Evolutionary conservation across 78 protist genomes (phyloP).

Genomic region (Cavenderia fasciculata): DNA sequence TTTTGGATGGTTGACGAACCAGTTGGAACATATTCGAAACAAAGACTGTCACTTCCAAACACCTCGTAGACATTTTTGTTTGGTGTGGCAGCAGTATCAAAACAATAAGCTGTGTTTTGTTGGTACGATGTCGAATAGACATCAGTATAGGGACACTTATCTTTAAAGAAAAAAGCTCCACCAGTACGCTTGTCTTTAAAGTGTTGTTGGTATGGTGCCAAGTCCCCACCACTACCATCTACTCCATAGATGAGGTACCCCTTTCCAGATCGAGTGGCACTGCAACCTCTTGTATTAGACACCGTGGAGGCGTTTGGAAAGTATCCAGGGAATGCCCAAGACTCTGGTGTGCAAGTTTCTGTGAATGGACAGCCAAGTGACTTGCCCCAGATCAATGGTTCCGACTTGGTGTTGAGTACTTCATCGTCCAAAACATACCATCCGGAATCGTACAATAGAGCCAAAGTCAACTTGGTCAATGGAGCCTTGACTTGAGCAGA

Average conservation of each 20-base stretch:
- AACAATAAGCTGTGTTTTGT: no score
- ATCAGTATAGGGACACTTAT: no score
- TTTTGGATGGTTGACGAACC: not conserved
- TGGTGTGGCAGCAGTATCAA: not conserved
- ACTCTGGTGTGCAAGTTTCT: not conserved
- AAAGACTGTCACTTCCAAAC: not conserved
- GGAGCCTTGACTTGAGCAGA: not conserved
- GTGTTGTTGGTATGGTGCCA: constrained; percentile 7
- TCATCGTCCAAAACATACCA: constrained; percentile 4
- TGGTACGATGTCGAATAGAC: not conserved
- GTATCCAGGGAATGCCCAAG: constrained; percentile 30
- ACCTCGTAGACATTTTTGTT: not conserved
- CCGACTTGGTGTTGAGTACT: not conserved
- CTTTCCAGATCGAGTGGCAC: constrained; percentile 33
- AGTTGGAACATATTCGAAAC: not conserved
- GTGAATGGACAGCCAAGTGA: constrained; percentile 24
- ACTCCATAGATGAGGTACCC: not conserved
- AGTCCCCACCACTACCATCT: not conserved
- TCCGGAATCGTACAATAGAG: constrained; percentile 20
- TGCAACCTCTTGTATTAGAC: no score
- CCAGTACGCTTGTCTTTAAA: not conserved
- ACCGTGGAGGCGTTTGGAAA: no score
- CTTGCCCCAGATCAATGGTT: constrained; percentile 33
- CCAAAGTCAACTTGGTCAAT: constrained; percentile 15
- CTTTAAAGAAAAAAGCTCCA: not conserved